These are phyloP conservation scores for Yamadazyma atmosphaerica DNA, from an alignment of 1,139 yeast genomes.

Conservation along the genomic window DNA sequence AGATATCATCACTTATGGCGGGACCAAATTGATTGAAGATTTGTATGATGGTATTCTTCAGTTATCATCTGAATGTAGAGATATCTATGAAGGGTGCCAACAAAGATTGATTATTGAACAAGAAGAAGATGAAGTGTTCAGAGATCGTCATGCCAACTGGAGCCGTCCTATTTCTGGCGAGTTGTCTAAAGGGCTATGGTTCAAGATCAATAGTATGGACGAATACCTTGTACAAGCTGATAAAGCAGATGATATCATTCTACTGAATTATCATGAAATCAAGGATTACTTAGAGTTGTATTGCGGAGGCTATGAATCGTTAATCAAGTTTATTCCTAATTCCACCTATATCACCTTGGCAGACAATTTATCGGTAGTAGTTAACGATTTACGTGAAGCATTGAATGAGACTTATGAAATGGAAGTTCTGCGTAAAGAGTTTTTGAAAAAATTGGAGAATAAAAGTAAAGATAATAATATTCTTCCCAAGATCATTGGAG, in stretches of 20 bases:
- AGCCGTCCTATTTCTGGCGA: conserved; percentile 37
- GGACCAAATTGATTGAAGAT: conserved; percentile 41
- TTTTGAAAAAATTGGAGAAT: conserved; percentile 42
- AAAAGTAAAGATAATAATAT: conserved; percentile 50
- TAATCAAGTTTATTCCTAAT: conserved; percentile 52
- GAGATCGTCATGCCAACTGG: conserved; percentile 62
- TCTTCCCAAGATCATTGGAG: conserved; percentile 51
- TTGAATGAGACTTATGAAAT: conserved; percentile 26
- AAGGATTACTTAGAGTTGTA: conserved; percentile 45
- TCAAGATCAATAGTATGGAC: conserved; percentile 44
- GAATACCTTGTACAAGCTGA: conserved; percentile 59
- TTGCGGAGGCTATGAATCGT: conserved; percentile 39
- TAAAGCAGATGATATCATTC: conserved; percentile 57
- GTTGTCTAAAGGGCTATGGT: conserved; percentile 37
- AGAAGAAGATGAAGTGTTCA: conserved; percentile 54
- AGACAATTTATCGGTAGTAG: conserved; percentile 33
- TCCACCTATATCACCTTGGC: conserved; percentile 44
- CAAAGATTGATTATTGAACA: conserved; percentile 51
- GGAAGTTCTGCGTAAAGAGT: conserved; percentile 35
- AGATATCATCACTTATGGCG: conserved; percentile 58
- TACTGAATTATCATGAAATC: conserved; percentile 43
- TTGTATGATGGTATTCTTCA: conserved; percentile 47
- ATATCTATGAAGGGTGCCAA: conserved; percentile 43
- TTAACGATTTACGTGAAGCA: conserved; percentile 44
- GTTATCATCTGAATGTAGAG: conserved; percentile 40